Evolutionary conservation across 441 rosid genomes (phyloP).

Genomic region (Euphorbia celastroides): DNA sequence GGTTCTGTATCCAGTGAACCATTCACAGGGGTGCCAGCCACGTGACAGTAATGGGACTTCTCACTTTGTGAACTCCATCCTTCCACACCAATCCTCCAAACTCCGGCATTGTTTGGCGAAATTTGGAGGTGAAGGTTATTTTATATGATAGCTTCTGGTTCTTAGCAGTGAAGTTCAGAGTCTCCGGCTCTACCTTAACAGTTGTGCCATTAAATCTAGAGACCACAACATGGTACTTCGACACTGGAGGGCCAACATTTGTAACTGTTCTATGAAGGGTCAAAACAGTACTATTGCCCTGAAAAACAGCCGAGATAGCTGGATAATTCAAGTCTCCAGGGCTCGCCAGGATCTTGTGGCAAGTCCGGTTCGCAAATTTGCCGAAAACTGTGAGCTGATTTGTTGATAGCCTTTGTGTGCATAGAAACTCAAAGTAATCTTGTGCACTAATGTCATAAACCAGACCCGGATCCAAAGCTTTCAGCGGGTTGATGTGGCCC

Average conservation of each 20-base stretch:
- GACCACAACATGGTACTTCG: conserved; percentile 55
- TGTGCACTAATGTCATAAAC: conserved; percentile 71
- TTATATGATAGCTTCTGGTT: conserved; percentile 68
- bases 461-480: conserved; percentile 80
- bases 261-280: conserved; percentile 62
- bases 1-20: not conserved
- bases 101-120: conserved; percentile 51
- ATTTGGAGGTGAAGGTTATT: conserved; percentile 46
- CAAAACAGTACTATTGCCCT: conserved; percentile 36
- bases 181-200: conserved; percentile 46
- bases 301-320: conserved; percentile 71
- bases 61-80: conserved; percentile 67
- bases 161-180: conserved; percentile 55
- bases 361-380: conserved; percentile 61
- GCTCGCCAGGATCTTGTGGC: conserved; percentile 44
- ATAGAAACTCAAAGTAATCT: conserved; percentile 80
- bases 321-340: conserved; percentile 90
- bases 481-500: conserved; percentile 73
- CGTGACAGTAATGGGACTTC: conserved; percentile 70
- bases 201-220: conserved; percentile 66
- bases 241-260: conserved; percentile 69
- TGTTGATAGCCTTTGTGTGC: conserved; percentile 58
- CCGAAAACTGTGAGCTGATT: conserved; percentile 60
- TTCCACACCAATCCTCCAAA: conserved; percentile 84
- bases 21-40: conserved; percentile 53